Percentiles rank a stretch among this genome's conserved stretches.
Conservation (phyloP, 176 grass and related monocot genomes). For the Aegilops longissima region DNA sequence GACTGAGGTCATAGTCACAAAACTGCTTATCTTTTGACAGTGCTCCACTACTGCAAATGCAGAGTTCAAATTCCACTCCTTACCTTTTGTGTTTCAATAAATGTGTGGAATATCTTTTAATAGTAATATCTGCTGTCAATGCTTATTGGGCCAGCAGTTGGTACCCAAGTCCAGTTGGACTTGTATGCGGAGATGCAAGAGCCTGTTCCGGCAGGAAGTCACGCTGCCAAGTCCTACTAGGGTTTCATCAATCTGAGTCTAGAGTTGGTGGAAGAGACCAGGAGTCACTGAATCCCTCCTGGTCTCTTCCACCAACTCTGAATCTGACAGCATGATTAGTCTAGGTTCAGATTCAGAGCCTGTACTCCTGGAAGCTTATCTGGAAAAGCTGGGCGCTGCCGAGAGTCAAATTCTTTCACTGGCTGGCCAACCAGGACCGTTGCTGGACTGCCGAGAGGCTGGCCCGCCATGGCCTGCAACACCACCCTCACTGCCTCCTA, state of each 20-base stretch:
- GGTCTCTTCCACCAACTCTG: too few species aligned
- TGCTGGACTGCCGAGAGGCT: too few species aligned
- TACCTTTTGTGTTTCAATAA: neutral
- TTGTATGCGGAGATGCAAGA: neutral
- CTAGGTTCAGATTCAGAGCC: too few species aligned
- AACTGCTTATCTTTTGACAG: slow-evolving; percentile 6
- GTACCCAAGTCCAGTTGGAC: neutral
- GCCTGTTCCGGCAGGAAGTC: neutral
- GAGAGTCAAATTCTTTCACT: too few species aligned
- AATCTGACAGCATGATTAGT: too few species aligned
- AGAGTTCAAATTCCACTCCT: neutral
- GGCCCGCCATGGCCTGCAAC: too few species aligned
- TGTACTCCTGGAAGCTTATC: too few species aligned
- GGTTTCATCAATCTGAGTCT: neutral
- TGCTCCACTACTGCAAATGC: neutral
- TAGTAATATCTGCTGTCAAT: neutral
- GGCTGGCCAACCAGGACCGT: too few species aligned
- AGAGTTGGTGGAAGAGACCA: neutral
- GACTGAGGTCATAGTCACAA: neutral
- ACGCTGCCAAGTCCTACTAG: neutral
- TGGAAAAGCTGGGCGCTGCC: too few species aligned
- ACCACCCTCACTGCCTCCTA: too few species aligned
- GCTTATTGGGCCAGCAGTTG: neutral
- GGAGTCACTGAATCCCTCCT: neutral
- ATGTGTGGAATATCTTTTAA: neutral